Conservation (phyloP, 768 basidiomycete species). For the Ramaria rubella region DNA sequence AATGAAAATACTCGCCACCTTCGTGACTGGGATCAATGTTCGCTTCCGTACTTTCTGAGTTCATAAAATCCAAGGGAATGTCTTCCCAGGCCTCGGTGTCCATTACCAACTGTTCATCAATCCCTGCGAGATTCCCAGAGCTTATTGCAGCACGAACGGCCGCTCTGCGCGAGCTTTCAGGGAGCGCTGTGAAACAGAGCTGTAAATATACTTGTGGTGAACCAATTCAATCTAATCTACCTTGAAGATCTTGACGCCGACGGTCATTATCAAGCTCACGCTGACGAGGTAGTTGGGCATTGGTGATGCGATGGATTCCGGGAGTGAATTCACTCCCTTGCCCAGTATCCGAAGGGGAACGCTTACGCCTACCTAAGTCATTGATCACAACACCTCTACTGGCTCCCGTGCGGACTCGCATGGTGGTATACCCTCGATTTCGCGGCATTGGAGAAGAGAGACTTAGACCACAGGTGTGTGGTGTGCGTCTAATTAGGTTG, state of each 20-base stretch:
- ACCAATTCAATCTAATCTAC: not conserved
- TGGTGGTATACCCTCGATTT: not conserved
- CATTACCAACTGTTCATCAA: not conserved
- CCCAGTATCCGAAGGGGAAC: not conserved
- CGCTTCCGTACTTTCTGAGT: not conserved
- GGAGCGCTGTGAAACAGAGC: not conserved
- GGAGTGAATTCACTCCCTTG: not conserved
- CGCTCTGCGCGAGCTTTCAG: not conserved
- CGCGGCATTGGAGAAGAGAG: not conserved
- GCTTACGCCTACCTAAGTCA: not conserved
- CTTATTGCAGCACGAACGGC: not conserved
- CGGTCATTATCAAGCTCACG: not conserved
- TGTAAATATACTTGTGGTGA: not conserved
- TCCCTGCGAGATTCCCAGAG: not conserved
- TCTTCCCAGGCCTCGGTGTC: not conserved
- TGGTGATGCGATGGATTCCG: not conserved
- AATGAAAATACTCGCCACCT: slow-evolving; percentile 5
- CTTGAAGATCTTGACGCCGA: not conserved
- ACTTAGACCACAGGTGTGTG: too few species aligned
- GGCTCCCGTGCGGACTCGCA: not conserved
- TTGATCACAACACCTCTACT: not conserved
- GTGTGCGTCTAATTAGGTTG: too few species aligned
- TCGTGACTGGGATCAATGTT: not conserved
- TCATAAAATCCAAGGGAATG: not conserved
- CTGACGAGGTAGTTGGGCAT: not conserved